Percentiles rank a stretch among this genome's conserved stretches.
Conservation (phyloP, 108 stramenopile genomes). For the Bacterosira constricta region DNA sequence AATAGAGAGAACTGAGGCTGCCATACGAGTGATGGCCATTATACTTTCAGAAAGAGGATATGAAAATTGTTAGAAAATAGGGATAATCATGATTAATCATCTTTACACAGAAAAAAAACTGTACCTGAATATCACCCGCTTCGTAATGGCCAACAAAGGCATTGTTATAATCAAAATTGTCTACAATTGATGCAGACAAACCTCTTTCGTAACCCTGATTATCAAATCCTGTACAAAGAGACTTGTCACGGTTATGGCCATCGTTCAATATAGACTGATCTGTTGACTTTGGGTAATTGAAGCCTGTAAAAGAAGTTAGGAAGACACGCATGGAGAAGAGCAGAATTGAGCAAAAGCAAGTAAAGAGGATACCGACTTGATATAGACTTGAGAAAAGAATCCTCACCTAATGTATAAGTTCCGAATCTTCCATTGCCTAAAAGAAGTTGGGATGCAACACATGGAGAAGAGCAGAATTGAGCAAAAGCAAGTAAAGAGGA, state of each 20-base stretch:
- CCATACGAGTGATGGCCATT: conserved; percentile 43
- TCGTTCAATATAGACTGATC: conserved; percentile 52
- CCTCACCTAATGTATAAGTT: conserved; percentile 32
- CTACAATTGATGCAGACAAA: conserved; percentile 39
- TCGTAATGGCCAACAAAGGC: conserved; percentile 69
- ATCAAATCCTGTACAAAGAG: conserved; percentile 49
- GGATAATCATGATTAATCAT: neutral
- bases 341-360: too few species aligned
- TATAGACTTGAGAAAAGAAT: neutral
- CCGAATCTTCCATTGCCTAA: conserved; percentile 47
- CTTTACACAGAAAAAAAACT: neutral
- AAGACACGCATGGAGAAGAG: too few species aligned
- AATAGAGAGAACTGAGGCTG: conserved; percentile 59
- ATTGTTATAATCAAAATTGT: conserved; percentile 65
- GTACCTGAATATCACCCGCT: conserved; percentile 44
- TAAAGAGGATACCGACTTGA: neutral
- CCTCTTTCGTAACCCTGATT: conserved; percentile 48
- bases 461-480: too few species aligned
- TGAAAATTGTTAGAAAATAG: neutral
- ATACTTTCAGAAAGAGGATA: conserved; percentile 26
- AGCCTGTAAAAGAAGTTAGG: neutral
- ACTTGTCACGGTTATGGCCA: conserved; percentile 49
- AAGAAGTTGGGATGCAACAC: too few species aligned
- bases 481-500: neutral
- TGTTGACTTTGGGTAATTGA: conserved; percentile 53